Percentiles rank a stretch among this genome's conserved stretches.
phyloP scores from a whole-genome alignment of 2,329 filamentous ascomycete species.

The Aspergillus ruber region DNA sequence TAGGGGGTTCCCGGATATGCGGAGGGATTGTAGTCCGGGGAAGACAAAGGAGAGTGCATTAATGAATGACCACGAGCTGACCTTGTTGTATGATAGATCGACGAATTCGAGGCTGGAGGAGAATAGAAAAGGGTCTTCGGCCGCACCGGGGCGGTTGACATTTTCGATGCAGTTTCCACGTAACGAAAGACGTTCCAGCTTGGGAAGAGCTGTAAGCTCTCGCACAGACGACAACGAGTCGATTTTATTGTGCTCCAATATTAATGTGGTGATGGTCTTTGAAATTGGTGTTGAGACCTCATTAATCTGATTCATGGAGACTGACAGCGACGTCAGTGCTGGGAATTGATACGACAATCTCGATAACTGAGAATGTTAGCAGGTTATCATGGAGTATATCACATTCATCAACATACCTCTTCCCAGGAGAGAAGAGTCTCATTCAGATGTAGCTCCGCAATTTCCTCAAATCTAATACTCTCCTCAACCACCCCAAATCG shows the following conservation, averaged over 20 bases:
- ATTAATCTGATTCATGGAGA: slow-evolving; percentile 33
- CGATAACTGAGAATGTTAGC: slow-evolving; percentile 26
- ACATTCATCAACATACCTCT: slow-evolving; percentile 45
- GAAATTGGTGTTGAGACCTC: slow-evolving; percentile 23
- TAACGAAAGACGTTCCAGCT: slow-evolving; percentile 50
- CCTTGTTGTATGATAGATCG: slow-evolving; percentile 66
- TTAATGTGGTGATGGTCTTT: slow-evolving; percentile 38
- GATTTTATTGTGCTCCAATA: slow-evolving; percentile 45
- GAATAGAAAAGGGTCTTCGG: slow-evolving; percentile 44
- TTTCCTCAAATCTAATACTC: slow-evolving; percentile 40
- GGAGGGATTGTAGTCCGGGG: slow-evolving; percentile 67
- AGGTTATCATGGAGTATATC: slow-evolving; percentile 2
- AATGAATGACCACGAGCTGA: slow-evolving; percentile 66
- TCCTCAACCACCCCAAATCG: slow-evolving; percentile 47
- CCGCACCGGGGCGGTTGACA: slow-evolving; percentile 29
- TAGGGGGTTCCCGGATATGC: slow-evolving; percentile 80
- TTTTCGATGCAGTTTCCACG: slow-evolving; percentile 67
- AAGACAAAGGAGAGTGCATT: slow-evolving; percentile 61
- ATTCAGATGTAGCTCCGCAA: slow-evolving; percentile 59
- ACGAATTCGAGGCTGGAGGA: slow-evolving; percentile 54
- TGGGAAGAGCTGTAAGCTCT: slow-evolving; percentile 48
- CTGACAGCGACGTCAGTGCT: slow-evolving; percentile 25
- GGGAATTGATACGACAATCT: slow-evolving; percentile 29
- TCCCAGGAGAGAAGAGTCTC: slow-evolving; percentile 62
- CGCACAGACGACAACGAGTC: slow-evolving; percentile 33